These are phyloP conservation scores for Pugionium dolabratum DNA, from an alignment of 345 rosid species.

Conservation along the genomic window DNA sequence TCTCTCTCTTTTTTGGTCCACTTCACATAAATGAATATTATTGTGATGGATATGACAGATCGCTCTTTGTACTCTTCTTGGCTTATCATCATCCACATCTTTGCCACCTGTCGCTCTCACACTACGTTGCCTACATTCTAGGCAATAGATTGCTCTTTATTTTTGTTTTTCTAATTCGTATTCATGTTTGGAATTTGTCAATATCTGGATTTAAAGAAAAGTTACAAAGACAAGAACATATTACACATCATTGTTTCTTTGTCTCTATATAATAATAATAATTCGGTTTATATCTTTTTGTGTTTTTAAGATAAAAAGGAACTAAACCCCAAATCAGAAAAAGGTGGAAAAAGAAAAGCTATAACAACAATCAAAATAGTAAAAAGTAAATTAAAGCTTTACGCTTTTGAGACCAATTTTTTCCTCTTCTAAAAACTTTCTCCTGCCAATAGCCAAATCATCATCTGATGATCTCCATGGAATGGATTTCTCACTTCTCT, in stretches of 20 bases:
- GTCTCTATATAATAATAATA: background rate
- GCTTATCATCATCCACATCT: slow-evolving; percentile 43
- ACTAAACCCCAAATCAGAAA: background rate
- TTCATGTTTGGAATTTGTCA: slow-evolving; percentile 32
- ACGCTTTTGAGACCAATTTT: slow-evolving; percentile 22
- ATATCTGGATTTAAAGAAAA: slow-evolving; percentile 11
- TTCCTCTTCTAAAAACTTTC: slow-evolving; percentile 43
- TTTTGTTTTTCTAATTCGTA: slow-evolving; percentile 5
- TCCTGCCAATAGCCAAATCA: slow-evolving; percentile 33
- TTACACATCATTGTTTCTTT: slow-evolving; percentile 40
- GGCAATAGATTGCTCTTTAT: slow-evolving; percentile 30
- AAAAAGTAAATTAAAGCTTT: slow-evolving; percentile 31
- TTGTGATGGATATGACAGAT: slow-evolving; percentile 30
- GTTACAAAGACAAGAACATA: slow-evolving; percentile 34
- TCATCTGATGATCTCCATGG: slow-evolving; percentile 38
- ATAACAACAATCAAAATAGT: slow-evolving; percentile 42
- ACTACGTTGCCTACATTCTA: slow-evolving; percentile 38
- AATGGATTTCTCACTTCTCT: slow-evolving; percentile 35
- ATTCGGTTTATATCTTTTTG: background rate
- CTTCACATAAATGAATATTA: slow-evolving; percentile 40
- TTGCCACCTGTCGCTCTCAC: slow-evolving; percentile 34
- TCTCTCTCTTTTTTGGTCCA: slow-evolving; percentile 42
- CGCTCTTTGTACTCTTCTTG: slow-evolving; percentile 23
- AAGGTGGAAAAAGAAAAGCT: slow-evolving; percentile 20
- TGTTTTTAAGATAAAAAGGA: background rate